These are phyloP conservation scores for Venturia asperata DNA, from an alignment of 2,329 filamentous ascomycete species.

Conservation along the genomic window DNA sequence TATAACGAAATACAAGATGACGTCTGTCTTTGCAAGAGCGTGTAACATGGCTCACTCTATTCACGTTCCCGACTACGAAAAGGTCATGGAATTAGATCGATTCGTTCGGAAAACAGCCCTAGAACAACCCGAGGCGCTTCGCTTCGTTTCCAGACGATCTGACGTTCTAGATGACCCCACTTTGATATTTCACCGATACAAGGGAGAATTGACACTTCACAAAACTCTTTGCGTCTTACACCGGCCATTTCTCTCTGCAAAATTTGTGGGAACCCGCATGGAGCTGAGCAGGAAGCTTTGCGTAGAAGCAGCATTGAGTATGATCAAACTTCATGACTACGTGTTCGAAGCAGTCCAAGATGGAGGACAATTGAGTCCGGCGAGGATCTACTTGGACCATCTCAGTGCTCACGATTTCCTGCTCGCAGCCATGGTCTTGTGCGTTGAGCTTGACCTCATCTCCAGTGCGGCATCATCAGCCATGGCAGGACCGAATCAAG, in stretches of 20 bases:
- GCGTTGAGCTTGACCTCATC: conserved; percentile 34
- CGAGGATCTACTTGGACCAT: conserved; percentile 42
- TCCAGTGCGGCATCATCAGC: conserved; percentile 10
- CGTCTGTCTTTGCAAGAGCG: conserved; percentile 34
- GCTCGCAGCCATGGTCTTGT: conserved; percentile 43
- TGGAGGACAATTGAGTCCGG: conserved; percentile 37
- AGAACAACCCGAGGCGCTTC: conserved; percentile 7
- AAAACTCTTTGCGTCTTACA: conserved; percentile 49
- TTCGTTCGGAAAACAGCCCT: conserved; percentile 31
- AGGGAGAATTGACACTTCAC: conserved; percentile 45
- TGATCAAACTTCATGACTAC: conserved; percentile 44
- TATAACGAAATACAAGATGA: conserved; percentile 31
- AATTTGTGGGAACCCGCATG: conserved; percentile 30
- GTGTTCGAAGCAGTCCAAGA: conserved; percentile 41
- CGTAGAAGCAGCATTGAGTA: conserved; percentile 41
- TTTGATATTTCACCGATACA: conserved; percentile 47
- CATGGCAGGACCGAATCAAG: conserved; percentile 6
- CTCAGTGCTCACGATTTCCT: conserved; percentile 43
- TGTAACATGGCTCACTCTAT: conserved; percentile 35
- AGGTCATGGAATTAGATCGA: conserved; percentile 34
- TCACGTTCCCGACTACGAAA: conserved; percentile 30
- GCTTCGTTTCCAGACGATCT: conserved; percentile 29
- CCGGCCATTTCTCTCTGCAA: conserved; percentile 43
- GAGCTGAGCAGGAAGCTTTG: conserved; percentile 41
- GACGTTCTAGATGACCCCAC: conserved; percentile 44